Evolutionary conservation across 1,284 basidiomycete genomes (phyloP).

Genomic region (Pseudozyma pruni): DNA sequence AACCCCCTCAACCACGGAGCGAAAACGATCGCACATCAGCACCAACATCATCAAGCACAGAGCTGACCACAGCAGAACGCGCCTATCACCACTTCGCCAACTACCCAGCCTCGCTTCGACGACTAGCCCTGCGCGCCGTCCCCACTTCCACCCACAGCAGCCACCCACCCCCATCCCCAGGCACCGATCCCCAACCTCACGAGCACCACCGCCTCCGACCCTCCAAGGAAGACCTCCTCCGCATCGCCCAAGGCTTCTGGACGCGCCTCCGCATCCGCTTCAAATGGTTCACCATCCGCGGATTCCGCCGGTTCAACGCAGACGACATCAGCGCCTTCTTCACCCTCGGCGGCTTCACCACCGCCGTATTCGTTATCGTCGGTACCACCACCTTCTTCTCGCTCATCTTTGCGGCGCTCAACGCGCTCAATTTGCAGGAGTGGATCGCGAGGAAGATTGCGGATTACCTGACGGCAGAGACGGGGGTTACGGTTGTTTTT

Average conservation of each 20-base stretch:
- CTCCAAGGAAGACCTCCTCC: slow-evolving; percentile 77
- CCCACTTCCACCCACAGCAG: slow-evolving; percentile 20
- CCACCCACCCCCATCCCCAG: slow-evolving; percentile 3
- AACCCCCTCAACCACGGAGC: background rate
- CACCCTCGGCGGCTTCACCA: slow-evolving; percentile 82
- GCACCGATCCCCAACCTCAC: slow-evolving; percentile 15
- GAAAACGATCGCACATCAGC: background rate
- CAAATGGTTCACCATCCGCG: slow-evolving; percentile 96
- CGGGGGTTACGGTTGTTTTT: slow-evolving; percentile 93
- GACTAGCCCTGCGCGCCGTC: slow-evolving; percentile 58
- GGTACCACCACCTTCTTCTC: slow-evolving; percentile 98
- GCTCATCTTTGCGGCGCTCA: slow-evolving; percentile 86
- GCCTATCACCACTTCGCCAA: slow-evolving; percentile 57
- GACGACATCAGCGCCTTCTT: slow-evolving; percentile 97
- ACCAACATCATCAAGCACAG: slow-evolving; percentile 10
- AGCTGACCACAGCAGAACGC: slow-evolving; percentile 32
- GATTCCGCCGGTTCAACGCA: slow-evolving; percentile 92
- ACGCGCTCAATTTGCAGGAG: slow-evolving; percentile 92
- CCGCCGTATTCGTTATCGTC: slow-evolving; percentile 90
- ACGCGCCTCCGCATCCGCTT: slow-evolving; percentile 89
- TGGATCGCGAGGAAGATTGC: slow-evolving; percentile 89
- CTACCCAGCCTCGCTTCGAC: slow-evolving; percentile 59
- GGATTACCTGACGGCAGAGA: slow-evolving; percentile 90
- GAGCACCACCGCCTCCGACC: slow-evolving; percentile 42
- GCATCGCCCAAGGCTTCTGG: slow-evolving; percentile 87